Evolutionary conservation across 495 filamentous ascomycete species (phyloP).

Genomic region (Aspergillus incahuasiensis): DNA sequence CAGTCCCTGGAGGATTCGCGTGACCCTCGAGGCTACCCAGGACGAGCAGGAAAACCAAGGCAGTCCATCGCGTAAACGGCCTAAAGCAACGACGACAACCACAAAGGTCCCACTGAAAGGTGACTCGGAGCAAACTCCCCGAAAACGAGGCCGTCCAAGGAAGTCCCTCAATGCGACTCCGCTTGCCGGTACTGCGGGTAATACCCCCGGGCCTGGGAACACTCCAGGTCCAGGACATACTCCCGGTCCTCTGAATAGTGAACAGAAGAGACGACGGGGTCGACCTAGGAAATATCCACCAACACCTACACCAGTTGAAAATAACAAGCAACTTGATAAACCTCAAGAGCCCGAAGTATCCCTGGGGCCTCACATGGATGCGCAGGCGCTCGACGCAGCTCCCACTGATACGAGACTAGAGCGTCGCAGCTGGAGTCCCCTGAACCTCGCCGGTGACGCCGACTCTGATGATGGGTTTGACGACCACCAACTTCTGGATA

Average conservation of each 20-base stretch:
- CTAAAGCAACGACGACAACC: conserved; percentile 40
- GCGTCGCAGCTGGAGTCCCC: conserved; percentile 21
- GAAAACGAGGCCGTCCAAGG: conserved; percentile 41
- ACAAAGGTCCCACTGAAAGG: conserved; percentile 53
- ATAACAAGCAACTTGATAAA: neutral
- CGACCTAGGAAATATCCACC: conserved; percentile 37
- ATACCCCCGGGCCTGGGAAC: conserved; percentile 26
- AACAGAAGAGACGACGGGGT: conserved; percentile 33
- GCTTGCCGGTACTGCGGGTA: conserved; percentile 32
- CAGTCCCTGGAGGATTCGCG: conserved; percentile 55
- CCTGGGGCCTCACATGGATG: conserved; percentile 9
- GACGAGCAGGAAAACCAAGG: conserved; percentile 35
- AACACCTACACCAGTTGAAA: conserved; percentile 15
- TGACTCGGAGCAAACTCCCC: conserved; percentile 34
- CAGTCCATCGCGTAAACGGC: conserved; percentile 33
- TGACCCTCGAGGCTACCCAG: conserved; percentile 55
- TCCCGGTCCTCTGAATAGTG: conserved; percentile 19
- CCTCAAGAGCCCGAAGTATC: neutral
- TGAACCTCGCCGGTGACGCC: conserved; percentile 23
- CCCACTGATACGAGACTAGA: conserved; percentile 13
- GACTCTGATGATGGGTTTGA: conserved; percentile 22
- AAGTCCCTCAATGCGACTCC: conserved; percentile 41
- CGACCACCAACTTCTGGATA: conserved; percentile 13
- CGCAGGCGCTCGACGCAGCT: neutral
- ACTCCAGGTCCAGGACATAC: conserved; percentile 25